A percentile compares a stretch with the other conserved stretches of the same genome.
Conservation (phyloP, 768 basidiomycete genomes). For the Peribolospora baueri region DNA sequence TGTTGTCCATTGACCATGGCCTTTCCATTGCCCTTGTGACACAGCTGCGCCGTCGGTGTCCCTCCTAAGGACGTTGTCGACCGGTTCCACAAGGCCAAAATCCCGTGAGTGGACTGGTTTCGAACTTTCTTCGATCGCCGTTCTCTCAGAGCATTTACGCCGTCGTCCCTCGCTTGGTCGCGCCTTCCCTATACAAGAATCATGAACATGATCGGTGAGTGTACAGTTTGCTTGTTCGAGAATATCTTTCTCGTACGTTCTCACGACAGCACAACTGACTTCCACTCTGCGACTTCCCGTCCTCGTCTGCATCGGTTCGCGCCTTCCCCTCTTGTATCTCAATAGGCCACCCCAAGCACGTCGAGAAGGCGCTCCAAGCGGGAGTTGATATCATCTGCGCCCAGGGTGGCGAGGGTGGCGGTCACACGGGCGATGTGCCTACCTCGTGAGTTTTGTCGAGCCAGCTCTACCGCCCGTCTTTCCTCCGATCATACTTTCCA, state of each 20-base stretch:
- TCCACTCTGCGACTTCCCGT: background rate
- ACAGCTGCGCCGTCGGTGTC: constrained; percentile 27
- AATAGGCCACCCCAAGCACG: constrained; percentile 67
- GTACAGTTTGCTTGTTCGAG: too few species aligned
- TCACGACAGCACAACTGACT: background rate
- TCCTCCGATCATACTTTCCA: too few species aligned
- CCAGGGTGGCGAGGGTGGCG: constrained; percentile 69
- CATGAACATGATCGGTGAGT: constrained; percentile 43
- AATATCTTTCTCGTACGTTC: background rate
- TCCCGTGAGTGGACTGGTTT: constrained; percentile 21
- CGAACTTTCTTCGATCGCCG: too few species aligned
- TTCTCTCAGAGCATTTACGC: too few species aligned
- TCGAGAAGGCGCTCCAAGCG: constrained; percentile 21
- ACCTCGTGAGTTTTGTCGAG: constrained; percentile 23
- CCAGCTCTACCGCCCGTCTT: too few species aligned
- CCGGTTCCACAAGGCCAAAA: constrained; percentile 55
- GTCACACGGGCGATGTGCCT: constrained; percentile 67
- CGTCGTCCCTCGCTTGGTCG: too few species aligned
- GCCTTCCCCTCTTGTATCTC: background rate
- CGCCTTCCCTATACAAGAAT: constrained; percentile 17
- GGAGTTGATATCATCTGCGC: constrained; percentile 87
- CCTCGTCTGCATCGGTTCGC: too few species aligned
- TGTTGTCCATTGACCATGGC: background rate
- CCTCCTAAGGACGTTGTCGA: constrained; percentile 62
- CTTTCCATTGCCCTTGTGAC: background rate